Evolutionary conservation across 116 monocot genomes (phyloP).

Genomic region (Trichopus zeylanicus): DNA sequence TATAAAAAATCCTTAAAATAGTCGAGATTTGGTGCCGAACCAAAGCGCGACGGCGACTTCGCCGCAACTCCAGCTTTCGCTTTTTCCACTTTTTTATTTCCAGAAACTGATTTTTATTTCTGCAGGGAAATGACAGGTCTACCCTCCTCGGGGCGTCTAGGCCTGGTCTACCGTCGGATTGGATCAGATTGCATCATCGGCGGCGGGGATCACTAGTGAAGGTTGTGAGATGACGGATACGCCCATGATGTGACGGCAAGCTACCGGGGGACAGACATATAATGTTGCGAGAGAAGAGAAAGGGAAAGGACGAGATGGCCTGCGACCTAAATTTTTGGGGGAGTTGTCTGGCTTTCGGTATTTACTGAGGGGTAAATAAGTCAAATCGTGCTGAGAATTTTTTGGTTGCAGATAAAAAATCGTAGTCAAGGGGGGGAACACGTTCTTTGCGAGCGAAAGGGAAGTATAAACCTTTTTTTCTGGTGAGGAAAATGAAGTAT

Average conservation of each 20-base stretch:
- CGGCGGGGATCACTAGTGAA: neutral
- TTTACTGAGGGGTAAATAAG: too few relatives aligned
- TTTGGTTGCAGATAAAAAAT: too few relatives aligned
- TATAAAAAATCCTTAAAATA: neutral
- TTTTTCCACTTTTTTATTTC: neutral
- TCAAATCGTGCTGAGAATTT: too few relatives aligned
- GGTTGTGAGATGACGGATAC: neutral
- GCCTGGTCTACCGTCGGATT: neutral
- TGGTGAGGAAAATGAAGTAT: too few relatives aligned
- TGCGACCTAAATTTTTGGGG: too few relatives aligned
- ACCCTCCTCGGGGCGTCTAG: neutral
- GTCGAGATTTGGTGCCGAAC: neutral
- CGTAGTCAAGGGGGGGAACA: too few relatives aligned
- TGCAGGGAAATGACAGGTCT: neutral
- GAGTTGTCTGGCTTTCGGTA: too few relatives aligned
- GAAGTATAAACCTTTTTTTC: too few relatives aligned
- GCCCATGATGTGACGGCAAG: neutral
- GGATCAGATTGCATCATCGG: neutral
- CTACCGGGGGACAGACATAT: too few relatives aligned
- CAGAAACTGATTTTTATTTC: neutral
- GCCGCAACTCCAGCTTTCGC: neutral
- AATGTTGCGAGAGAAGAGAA: too few relatives aligned
- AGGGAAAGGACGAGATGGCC: neutral
- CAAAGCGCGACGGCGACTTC: neutral
- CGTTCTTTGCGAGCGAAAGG: too few relatives aligned